These are phyloP conservation scores for Isoetes taiwanensis DNA, from an alignment of 75 land plant genomes.

Conservation along the genomic window DNA sequence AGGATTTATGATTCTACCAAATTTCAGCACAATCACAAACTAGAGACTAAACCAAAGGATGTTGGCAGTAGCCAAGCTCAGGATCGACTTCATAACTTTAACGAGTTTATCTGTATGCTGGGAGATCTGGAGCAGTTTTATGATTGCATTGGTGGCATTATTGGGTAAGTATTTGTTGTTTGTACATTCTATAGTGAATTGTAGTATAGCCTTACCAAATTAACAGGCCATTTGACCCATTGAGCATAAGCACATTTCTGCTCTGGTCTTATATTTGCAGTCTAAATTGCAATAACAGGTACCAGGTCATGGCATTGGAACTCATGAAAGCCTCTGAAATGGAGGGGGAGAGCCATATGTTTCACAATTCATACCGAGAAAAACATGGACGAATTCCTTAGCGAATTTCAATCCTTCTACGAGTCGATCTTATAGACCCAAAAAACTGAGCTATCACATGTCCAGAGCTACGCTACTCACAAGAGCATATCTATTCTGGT, in stretches of 20 bases:
- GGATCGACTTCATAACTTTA: conserved; percentile 9
- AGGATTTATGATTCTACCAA: no score
- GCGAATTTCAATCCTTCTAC: no score
- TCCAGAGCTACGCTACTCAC: no score
- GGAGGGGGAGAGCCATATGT: conserved; percentile 18
- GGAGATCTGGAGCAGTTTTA: conserved; percentile 65
- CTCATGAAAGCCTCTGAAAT: conserved; percentile 42
- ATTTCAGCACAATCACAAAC: not conserved
- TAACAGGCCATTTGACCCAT: no score
- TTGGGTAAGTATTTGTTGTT: conserved; percentile 43
- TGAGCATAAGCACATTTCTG: no score
- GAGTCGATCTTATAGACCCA: no score
- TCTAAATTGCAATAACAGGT: conserved; percentile 28
- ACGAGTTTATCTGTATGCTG: conserved; percentile 36
- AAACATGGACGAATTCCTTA: conserved; percentile 43
- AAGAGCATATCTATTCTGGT: no score
- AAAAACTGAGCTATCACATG: no score
- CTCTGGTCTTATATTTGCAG: no score
- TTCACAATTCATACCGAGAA: conserved; percentile 18
- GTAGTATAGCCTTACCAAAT: not conserved
- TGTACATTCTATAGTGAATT: not conserved
- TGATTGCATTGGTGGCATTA: conserved; percentile 92
- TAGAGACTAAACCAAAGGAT: not conserved
- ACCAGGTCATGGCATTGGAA: conserved; percentile 62
- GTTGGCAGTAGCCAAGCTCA: not conserved